These are phyloP conservation scores for Phytopythium mirpurense DNA, from an alignment of 352 stramenopile genomes.

Conservation along the genomic window DNA sequence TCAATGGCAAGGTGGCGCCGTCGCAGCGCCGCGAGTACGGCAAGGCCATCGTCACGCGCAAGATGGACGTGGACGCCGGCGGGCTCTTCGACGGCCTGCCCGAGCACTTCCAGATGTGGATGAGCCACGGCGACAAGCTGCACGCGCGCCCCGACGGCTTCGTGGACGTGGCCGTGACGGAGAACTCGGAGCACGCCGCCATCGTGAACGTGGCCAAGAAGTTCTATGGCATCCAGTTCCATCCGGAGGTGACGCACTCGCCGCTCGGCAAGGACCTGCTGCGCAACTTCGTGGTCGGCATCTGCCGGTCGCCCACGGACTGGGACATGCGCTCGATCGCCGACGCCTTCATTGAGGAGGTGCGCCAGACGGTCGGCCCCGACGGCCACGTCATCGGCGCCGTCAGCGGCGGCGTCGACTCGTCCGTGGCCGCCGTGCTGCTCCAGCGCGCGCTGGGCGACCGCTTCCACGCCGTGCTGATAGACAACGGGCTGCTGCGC, in stretches of 20 bases:
- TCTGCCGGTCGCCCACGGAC: conserved; percentile 93
- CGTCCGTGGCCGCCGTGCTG: conserved; percentile 96
- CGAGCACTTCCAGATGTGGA: conserved; percentile 98
- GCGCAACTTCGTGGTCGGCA: conserved; percentile 96
- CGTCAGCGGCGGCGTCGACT: conserved; percentile 98
- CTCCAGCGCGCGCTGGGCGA: conserved; percentile 96
- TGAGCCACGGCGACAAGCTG: conserved; percentile 99
- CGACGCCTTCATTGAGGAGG: conserved; percentile 85
- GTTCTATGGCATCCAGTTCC: conserved; percentile 98
- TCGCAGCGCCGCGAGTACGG: conserved; percentile 97
- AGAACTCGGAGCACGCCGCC: conserved; percentile 90
- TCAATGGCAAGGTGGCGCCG: conserved; percentile 92
- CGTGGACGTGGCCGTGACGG: conserved; percentile 80
- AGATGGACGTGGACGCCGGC: conserved; percentile 45
- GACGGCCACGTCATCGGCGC: conserved; percentile 97
- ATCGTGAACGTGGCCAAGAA: conserved; percentile 93
- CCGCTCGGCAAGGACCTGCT: conserved; percentile 93
- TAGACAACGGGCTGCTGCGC: conserved; percentile 98
- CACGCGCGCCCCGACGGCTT: conserved; percentile 92
- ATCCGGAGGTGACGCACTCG: conserved; percentile 97
- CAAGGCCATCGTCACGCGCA: conserved; percentile 90
- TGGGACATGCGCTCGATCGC: conserved; percentile 98
- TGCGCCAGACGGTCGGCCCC: conserved; percentile 89
- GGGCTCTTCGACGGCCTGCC: conserved; percentile 89
- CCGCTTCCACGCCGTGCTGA: conserved; percentile 98